Evolutionary conservation across 139 green algal genomes (phyloP).

Genomic region (Volvox reticuliferus): DNA sequence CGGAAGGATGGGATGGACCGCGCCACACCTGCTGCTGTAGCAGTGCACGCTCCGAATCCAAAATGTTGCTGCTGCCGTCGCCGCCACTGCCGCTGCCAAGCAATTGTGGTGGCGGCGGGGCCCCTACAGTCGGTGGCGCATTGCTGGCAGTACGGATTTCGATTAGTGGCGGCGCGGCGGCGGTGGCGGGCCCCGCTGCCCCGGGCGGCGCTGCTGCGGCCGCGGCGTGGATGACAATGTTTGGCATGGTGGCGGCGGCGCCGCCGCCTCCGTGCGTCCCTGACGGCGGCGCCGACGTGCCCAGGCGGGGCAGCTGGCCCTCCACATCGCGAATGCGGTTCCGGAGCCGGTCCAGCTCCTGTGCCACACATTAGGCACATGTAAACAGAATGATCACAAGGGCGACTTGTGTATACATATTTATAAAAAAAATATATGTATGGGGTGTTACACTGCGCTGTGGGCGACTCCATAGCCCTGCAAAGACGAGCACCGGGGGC

Average conservation of each 20-base stretch:
- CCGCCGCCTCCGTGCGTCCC: not conserved
- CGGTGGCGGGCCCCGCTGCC: not conserved
- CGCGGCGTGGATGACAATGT: constrained; percentile 52
- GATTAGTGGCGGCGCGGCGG: not conserved
- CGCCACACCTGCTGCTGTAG: constrained; percentile 30
- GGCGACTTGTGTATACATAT: too few relatives aligned
- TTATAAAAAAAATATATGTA: too few relatives aligned
- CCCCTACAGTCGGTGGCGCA: not conserved
- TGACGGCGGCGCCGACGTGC: not conserved
- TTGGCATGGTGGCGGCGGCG: constrained; percentile 2
- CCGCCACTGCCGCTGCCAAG: not conserved
- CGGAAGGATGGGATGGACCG: not conserved
- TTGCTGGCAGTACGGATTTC: not conserved
- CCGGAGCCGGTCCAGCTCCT: constrained; percentile 52
- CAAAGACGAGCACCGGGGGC: too few relatives aligned
- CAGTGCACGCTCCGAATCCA: not conserved
- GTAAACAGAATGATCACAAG: too few relatives aligned
- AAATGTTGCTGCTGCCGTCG: too few relatives aligned
- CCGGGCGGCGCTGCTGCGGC: not conserved
- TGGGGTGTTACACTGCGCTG: too few relatives aligned
- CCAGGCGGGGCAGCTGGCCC: constrained; percentile 4
- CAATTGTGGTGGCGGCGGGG: not conserved
- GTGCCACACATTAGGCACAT: not conserved
- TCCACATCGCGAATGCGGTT: constrained; percentile 51
- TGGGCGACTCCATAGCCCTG: too few relatives aligned